These are phyloP conservation scores for Podila minutissima DNA, from an alignment of 192 early-diverging fungal genomes.

Conservation along the genomic window DNA sequence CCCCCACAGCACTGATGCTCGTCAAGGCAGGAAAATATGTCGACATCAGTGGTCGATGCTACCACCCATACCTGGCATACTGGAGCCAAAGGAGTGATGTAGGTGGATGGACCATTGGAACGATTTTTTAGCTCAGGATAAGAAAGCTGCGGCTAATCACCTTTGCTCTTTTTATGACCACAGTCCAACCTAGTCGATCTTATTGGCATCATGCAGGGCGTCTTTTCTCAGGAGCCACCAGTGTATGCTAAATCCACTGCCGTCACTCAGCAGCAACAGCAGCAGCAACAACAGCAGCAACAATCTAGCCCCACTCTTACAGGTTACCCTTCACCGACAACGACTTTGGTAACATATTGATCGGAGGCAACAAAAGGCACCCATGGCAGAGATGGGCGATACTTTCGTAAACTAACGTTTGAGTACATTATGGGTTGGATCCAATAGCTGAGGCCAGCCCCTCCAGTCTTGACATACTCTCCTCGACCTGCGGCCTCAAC, in stretches of 20 bases:
- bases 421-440: background rate
- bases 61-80: slow-evolving; percentile 83
- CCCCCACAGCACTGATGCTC: slow-evolving; percentile 89
- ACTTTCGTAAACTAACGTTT: background rate
- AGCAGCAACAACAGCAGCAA: slow-evolving; percentile 35
- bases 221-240: slow-evolving; percentile 83
- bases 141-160: slow-evolving; percentile 42
- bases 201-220: slow-evolving; percentile 71
- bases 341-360: background rate
- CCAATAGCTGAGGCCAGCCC: slow-evolving; percentile 34
- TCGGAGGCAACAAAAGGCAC: too few species aligned
- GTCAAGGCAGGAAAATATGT: slow-evolving; percentile 84
- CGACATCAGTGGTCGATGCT: slow-evolving; percentile 82
- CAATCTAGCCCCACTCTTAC: slow-evolving; percentile 52
- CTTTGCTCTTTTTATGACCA: slow-evolving; percentile 10
- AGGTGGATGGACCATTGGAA: background rate
- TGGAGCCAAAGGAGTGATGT: slow-evolving; percentile 72
- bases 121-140: background rate
- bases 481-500: slow-evolving; percentile 29
- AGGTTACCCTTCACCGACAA: slow-evolving; percentile 44
- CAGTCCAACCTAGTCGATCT: slow-evolving; percentile 62
- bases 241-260: slow-evolving; percentile 68
- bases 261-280: slow-evolving; percentile 29
- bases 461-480: slow-evolving; percentile 41
- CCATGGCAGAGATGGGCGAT: too few species aligned